Evolutionary conservation across 2,329 filamentous ascomycete species (phyloP).

Genomic region (Claviceps sp.): DNA sequence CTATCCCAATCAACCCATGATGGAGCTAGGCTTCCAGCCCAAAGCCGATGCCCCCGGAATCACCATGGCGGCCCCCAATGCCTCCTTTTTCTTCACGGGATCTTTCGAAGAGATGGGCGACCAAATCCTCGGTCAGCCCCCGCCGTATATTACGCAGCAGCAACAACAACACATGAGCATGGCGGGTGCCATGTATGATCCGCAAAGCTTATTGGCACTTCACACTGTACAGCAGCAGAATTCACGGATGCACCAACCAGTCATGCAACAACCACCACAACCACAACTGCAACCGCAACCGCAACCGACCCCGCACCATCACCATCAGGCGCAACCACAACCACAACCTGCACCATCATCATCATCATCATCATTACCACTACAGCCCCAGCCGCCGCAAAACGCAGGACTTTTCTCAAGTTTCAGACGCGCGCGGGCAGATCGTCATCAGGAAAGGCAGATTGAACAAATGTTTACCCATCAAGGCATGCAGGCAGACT

Average conservation of each 20-base stretch:
- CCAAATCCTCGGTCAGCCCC: slow-evolving; percentile 57
- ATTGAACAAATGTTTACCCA: slow-evolving; percentile 38
- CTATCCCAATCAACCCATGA: slow-evolving; percentile 65
- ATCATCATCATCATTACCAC: slow-evolving; percentile 11
- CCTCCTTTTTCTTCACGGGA: slow-evolving; percentile 37
- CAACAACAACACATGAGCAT: slow-evolving; percentile 27
- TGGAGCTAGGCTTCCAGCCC: slow-evolving; percentile 36
- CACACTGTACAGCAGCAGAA: slow-evolving; percentile 13
- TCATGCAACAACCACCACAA: slow-evolving; percentile 16
- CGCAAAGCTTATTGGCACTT: slow-evolving; percentile 29
- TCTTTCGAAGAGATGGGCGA: slow-evolving; percentile 56
- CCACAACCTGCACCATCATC: slow-evolving; percentile 5
- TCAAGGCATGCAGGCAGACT: slow-evolving; percentile 31
- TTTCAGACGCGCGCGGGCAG: slow-evolving; percentile 12
- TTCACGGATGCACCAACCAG: slow-evolving; percentile 3
- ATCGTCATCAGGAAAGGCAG: slow-evolving; percentile 22
- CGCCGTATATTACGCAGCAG: slow-evolving; percentile 54
- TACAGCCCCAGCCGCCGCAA: slow-evolving; percentile 12
- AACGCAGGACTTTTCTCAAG: slow-evolving; percentile 17
- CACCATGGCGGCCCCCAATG: slow-evolving; percentile 22
- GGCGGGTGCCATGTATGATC: slow-evolving; percentile 29
- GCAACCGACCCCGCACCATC: slow-evolving; percentile 12
- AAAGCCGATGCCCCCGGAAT: slow-evolving; percentile 20
- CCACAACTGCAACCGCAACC: slow-evolving; percentile 10
- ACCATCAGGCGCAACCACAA: slow-evolving; percentile 7